Evolutionary conservation across 192 early-diverging fungal genomes (phyloP), one percentile per base, ranked within the genome.

Genomic region (Backusella psychrophila): DNA sequence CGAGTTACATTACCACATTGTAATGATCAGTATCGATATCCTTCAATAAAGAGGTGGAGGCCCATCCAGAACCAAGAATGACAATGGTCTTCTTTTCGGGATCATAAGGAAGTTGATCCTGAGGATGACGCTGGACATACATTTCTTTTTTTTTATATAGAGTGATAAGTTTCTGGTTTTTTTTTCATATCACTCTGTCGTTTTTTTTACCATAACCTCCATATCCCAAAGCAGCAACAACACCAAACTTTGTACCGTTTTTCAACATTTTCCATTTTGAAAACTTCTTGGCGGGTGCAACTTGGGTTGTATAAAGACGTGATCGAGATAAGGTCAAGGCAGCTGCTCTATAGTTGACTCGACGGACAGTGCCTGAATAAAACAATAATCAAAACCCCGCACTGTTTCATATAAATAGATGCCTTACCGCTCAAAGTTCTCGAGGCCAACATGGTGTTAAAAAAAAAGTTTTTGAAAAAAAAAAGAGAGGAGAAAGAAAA

Each of bases 111-210:
- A 26, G 21, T 26, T 59, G 56, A 11, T 26, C 21, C 0, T 12
- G 56, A 21, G 86, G 86, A 56, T 87, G 84, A 46, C 84, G 79
- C 36, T 78, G 81, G n/a, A 44, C 35, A 66, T 82, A 84, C 66
- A 80, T 78, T 33, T 77, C 85, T 86, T 82, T 11, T n/a, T n/a
- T n/a, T n/a, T n/a, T n/a, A n/a, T 11, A 2, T 8, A 39, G 0
- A 39, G 4, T 19, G 29, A 29, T 15, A 53, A 56, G 23, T 59
- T 38, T 39, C 8, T 39, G 38, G 29, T 29, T 29, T 29, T 29
- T 29, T 39, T 39, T 39, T 39, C 38, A 39, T 39, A 46, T 34
- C 15, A 14, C 34, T 5, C 4, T 36, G 36, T 53, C 5, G 39
- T 52, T 52, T 52, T 52, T 42, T 34, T 21, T 59, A 52, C 63